phyloP scores from a whole-genome alignment of 2,329 filamentous ascomycete species.

The Hypoxylon sp. region DNA sequence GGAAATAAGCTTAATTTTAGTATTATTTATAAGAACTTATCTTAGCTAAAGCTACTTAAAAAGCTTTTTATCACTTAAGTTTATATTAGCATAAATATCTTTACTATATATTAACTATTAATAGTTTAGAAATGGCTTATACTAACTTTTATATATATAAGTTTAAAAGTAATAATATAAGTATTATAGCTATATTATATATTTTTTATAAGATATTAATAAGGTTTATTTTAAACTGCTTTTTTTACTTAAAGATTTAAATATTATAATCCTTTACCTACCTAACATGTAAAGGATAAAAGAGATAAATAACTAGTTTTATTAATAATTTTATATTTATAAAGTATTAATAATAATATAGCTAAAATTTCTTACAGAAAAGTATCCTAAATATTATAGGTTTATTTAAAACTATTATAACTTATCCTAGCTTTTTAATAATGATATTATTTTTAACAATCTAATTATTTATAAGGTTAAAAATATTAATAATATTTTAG shows the following conservation, averaged over 20 bases:
- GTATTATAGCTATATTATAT: neutral
- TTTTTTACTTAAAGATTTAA: neutral
- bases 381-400: neutral
- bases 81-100: neutral
- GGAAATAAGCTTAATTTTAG: neutral
- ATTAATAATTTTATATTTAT: neutral
- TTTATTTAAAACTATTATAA: neutral
- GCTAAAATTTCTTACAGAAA: neutral
- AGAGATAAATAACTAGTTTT: neutral
- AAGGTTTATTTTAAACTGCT: neutral
- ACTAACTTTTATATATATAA: neutral
- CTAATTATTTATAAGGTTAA: conserved; percentile 1
- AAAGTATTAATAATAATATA: neutral
- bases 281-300: neutral
- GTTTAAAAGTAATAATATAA: neutral
- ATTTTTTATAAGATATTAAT: neutral
- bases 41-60: neutral
- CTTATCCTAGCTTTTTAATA: neutral
- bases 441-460: neutral
- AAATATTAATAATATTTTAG: neutral
- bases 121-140: neutral
- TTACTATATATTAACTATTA: neutral
- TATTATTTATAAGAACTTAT: neutral
- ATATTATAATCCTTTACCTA: conserved; percentile 2
- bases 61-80: neutral